A percentile compares a stretch with the other conserved stretches of the same genome.
Evolutionary conservation across 371 early-diverging fungal species (phyloP).

Genomic region (Mucor velutinosus): DNA sequence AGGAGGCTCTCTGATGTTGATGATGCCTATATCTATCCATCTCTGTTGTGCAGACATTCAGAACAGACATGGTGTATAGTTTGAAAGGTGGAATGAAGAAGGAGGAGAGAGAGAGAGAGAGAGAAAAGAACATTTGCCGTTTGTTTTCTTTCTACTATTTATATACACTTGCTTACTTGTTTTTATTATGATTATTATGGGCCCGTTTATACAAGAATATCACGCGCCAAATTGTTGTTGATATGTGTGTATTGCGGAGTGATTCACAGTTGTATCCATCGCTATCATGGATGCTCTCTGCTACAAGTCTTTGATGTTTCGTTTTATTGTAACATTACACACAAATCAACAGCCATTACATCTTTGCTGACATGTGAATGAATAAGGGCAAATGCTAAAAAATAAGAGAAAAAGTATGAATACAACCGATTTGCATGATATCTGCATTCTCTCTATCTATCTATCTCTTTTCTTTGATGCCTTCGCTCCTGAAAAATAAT

Average conservation of each 20-base stretch:
- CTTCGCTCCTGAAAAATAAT: not conserved
- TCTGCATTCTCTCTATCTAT: not conserved
- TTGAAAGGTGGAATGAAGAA: not conserved
- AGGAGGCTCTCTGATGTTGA: constrained; percentile 7
- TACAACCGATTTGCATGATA: constrained; percentile 1
- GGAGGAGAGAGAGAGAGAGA: not conserved
- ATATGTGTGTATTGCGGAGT: not conserved
- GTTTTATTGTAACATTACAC: constrained; percentile 3
- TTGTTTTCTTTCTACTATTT: not conserved
- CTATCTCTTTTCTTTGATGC: not conserved
- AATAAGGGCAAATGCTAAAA: not conserved
- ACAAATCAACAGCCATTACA: not conserved
- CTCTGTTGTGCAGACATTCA: constrained; percentile 18
- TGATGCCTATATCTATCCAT: constrained; percentile 3
- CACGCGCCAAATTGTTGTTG: constrained; percentile 16
- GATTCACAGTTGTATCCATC: not conserved
- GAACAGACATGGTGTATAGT: constrained; percentile 8
- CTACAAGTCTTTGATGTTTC: not conserved
- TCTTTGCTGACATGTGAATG: constrained; percentile 2
- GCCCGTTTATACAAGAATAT: constrained; percentile 8
- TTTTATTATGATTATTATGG: constrained; percentile 4
- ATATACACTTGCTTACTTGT: not conserved
- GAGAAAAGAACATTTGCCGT: not conserved
- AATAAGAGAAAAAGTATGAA: constrained; percentile 4
- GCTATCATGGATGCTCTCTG: too few relatives aligned